phyloP scores from a whole-genome alignment of 768 basidiomycete genomes.

The Leccinum subgranulosum region DNA sequence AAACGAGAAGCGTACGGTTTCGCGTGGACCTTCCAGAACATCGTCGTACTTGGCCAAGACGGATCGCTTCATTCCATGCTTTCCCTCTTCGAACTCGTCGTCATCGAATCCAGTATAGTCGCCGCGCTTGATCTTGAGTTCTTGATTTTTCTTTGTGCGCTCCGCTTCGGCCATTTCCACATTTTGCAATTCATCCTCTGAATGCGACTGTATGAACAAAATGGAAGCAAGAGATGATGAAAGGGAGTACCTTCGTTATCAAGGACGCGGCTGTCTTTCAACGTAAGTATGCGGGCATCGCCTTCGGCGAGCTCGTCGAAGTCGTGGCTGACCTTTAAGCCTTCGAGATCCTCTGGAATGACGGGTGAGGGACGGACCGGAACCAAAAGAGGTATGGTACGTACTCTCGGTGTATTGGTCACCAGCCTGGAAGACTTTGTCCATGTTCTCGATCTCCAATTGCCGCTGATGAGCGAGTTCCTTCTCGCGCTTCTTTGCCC shows the following conservation, averaged over 20 bases:
- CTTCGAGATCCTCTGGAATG: slow-evolving; percentile 77
- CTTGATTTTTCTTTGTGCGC: slow-evolving; percentile 70
- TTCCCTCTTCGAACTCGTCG: slow-evolving; percentile 81
- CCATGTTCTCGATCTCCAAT: slow-evolving; percentile 81
- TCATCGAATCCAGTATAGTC: slow-evolving; percentile 98
- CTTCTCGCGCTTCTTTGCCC: slow-evolving; percentile 86
- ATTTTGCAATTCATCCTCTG: slow-evolving; percentile 98
- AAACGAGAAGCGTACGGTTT: slow-evolving; percentile 49
- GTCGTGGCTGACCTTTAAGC: slow-evolving; percentile 96
- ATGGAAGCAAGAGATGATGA: neutral
- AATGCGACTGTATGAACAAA: neutral
- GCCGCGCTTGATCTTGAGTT: slow-evolving; percentile 83
- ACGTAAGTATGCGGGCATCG: slow-evolving; percentile 91
- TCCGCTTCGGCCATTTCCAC: slow-evolving; percentile 92
- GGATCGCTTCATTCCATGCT: slow-evolving; percentile 75
- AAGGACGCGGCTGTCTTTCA: slow-evolving; percentile 75
- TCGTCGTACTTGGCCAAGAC: slow-evolving; percentile 91
- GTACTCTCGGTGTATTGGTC: slow-evolving; percentile 86
- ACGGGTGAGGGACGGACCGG: neutral
- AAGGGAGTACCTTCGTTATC: slow-evolving; percentile 50
- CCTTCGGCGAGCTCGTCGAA: slow-evolving; percentile 91
- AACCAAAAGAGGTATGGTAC: slow-evolving; percentile 23
- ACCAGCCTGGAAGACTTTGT: slow-evolving; percentile 58
- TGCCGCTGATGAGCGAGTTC: slow-evolving; percentile 82
- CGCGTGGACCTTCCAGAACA: slow-evolving; percentile 70